Percentiles rank a stretch among this genome's conserved stretches.
Evolutionary conservation across 208 protist genomes (phyloP).

Genomic region (Trypanosoma conorhini): DNA sequence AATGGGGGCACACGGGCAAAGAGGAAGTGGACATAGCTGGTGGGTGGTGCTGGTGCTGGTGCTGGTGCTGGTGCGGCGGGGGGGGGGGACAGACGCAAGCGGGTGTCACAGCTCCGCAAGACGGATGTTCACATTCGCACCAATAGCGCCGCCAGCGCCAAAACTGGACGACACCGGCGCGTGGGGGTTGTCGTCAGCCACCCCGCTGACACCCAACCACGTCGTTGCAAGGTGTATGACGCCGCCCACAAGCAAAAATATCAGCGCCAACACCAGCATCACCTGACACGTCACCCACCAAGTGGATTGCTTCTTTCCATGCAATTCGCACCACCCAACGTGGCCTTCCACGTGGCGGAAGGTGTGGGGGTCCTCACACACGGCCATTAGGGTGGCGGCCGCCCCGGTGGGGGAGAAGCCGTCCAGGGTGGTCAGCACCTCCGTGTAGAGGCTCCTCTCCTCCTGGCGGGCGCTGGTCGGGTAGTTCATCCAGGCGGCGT

Average conservation of each 20-base stretch:
- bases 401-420: conserved; percentile 42
- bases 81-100: no score
- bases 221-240: neutral
- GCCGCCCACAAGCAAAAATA: neutral
- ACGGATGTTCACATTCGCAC: conserved; percentile 1
- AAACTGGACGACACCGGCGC: neutral
- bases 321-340: conserved; percentile 64
- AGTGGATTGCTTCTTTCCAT: conserved; percentile 3
- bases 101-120: neutral
- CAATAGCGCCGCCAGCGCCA: neutral
- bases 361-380: conserved; percentile 50
- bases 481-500: conserved; percentile 18
- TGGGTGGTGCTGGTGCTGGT: no score
- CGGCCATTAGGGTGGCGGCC: conserved; percentile 42
- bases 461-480: conserved; percentile 24
- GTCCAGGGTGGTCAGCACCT: conserved; percentile 48
- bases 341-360: conserved; percentile 48
- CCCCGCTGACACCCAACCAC: neutral
- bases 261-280: neutral
- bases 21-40: no score
- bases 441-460: conserved; percentile 46
- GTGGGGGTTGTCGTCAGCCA: neutral
- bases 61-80: no score
- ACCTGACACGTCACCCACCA: conserved; percentile 17
- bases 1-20: no score